Evolutionary conservation across 2,329 filamentous ascomycete species (phyloP).

Genomic region (Fusarium sp.): DNA sequence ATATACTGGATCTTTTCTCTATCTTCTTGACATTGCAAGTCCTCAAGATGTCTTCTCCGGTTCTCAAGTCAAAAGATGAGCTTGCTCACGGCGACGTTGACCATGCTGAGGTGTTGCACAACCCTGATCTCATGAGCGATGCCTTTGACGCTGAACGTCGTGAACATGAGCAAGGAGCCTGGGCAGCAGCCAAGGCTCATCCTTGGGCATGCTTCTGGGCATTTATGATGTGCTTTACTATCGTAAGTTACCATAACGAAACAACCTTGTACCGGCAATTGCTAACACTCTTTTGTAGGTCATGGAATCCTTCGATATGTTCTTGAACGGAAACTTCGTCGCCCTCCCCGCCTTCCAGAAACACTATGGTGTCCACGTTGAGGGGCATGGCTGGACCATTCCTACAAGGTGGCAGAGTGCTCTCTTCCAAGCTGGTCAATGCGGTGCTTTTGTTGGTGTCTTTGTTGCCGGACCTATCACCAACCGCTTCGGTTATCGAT

Average conservation of each 20-base stretch:
- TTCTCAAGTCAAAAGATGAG: conserved; percentile 14
- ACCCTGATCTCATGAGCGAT: conserved; percentile 36
- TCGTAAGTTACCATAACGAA: conserved; percentile 49
- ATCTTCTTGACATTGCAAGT: background rate
- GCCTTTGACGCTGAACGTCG: conserved; percentile 51
- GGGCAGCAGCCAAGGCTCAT: conserved; percentile 53
- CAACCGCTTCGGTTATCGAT: conserved; percentile 52
- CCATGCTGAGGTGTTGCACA: conserved; percentile 24
- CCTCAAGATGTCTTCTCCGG: conserved; percentile 7
- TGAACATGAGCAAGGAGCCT: conserved; percentile 55
- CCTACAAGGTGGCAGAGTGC: conserved; percentile 56
- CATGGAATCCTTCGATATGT: conserved; percentile 63
- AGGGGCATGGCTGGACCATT: conserved; percentile 44
- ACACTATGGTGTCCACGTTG: conserved; percentile 51
- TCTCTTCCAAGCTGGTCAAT: conserved; percentile 49
- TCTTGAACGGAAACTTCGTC: conserved; percentile 59
- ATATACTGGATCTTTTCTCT: background rate
- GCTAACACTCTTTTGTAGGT: conserved; percentile 49
- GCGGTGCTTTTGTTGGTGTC: conserved; percentile 53
- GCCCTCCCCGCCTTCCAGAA: conserved; percentile 53
- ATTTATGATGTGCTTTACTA: conserved; percentile 61
- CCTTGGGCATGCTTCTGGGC: conserved; percentile 61
- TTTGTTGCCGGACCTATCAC: conserved; percentile 52
- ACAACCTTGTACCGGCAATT: background rate
- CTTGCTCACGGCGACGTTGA: conserved; percentile 25